Conservation (phyloP, 352 stramenopile species). For the Saprolegnia parasitica region DNA sequence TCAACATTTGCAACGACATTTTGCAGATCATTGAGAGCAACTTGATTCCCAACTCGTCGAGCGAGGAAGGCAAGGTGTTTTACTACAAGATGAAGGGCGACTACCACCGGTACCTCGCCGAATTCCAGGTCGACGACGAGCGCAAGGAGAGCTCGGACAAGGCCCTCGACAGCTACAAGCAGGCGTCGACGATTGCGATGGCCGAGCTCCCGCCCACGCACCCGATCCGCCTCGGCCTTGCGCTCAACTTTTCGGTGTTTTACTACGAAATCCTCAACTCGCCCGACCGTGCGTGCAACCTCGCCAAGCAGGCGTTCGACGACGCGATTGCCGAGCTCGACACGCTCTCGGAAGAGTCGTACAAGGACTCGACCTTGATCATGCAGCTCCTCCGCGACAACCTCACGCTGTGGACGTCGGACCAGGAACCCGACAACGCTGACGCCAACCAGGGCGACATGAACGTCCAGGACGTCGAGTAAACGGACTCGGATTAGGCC, state of each 20-base stretch:
- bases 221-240: constrained; percentile 97
- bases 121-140: constrained; percentile 96
- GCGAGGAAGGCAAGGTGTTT: constrained; percentile 98
- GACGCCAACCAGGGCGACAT: constrained; percentile 88
- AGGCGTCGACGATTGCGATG: constrained; percentile 88
- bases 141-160: constrained; percentile 92
- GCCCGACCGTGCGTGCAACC: constrained; percentile 88
- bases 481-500: constrained; percentile 28
- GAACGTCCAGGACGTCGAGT: constrained; percentile 81
- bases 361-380: constrained; percentile 99
- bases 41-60: constrained; percentile 96
- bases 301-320: constrained; percentile 98
- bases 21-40: constrained; percentile 97
- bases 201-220: constrained; percentile 96
- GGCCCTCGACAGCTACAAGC: constrained; percentile 73
- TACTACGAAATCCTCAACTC: constrained; percentile 99
- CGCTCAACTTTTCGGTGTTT: constrained; percentile 99
- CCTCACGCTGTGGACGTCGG: constrained; percentile 98
- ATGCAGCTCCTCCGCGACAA: constrained; percentile 99
- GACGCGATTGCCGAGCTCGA: constrained; percentile 99
- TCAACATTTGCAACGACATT: constrained; percentile 97
- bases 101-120: constrained; percentile 99
- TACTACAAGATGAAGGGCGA: constrained; percentile 99
- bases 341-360: constrained; percentile 98
- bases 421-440: constrained; percentile 89